A percentile compares a stretch with the other conserved stretches of the same genome.
phyloP scores from a whole-genome alignment of 1,284 basidiomycete genomes.

The Rhodotorula sp. region DNA sequence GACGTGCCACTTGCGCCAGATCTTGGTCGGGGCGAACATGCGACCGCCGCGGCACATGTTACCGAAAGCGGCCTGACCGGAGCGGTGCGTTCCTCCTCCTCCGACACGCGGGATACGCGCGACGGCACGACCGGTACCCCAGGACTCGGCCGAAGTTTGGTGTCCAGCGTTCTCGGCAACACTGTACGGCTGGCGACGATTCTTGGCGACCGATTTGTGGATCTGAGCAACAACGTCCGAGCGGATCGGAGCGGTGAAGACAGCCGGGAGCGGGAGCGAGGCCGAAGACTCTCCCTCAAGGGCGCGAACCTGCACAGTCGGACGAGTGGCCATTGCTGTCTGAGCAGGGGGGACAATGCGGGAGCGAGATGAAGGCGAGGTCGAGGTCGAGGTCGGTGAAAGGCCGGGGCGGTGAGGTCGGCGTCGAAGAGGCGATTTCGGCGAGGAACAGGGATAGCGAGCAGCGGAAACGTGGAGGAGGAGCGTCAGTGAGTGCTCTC shows the following conservation, averaged over 20 bases:
- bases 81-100: slow-evolving; percentile 97
- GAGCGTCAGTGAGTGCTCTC: too few relatives aligned
- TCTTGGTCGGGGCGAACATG: slow-evolving; percentile 97
- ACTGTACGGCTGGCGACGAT: slow-evolving; percentile 78
- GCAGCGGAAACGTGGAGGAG: background rate
- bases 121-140: slow-evolving; percentile 99
- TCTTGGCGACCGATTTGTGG: slow-evolving; percentile 67
- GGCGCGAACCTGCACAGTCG: slow-evolving; percentile 47
- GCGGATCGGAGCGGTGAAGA: slow-evolving; percentile 97
- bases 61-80: slow-evolving; percentile 96
- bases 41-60: slow-evolving; percentile 99
- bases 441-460: background rate
- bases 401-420: slow-evolving; percentile 34
- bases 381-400: background rate
- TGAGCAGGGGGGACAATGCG: too few relatives aligned
- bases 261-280: slow-evolving; percentile 74
- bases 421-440: slow-evolving; percentile 16
- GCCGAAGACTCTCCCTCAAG: background rate
- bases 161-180: slow-evolving; percentile 98
- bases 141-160: slow-evolving; percentile 98
- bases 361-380: background rate
- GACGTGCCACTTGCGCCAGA: slow-evolving; percentile 99
- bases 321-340: background rate
- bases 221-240: slow-evolving; percentile 97
- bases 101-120: slow-evolving; percentile 99